Conservation (phyloP, 2,329 filamentous ascomycete species). For the Teratosphaeria destructans region DNA sequence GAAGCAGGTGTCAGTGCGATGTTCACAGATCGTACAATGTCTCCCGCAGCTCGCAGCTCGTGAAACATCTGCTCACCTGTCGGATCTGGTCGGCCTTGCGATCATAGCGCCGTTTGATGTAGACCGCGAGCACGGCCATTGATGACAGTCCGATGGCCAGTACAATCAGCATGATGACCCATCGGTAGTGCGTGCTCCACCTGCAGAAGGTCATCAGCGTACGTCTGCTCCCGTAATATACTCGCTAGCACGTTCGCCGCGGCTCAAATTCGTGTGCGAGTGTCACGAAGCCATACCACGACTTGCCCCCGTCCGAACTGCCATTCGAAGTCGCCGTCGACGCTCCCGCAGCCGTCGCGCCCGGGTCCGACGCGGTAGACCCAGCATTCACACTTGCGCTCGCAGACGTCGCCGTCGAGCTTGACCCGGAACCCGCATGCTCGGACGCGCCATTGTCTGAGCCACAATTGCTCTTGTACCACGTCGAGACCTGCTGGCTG, state of each 20-base stretch:
- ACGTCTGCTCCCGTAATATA: not conserved
- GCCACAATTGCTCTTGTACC: conserved; percentile 60
- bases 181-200: conserved; percentile 39
- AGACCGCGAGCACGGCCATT: conserved; percentile 57
- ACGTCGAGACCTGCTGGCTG: conserved; percentile 50
- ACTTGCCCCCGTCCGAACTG: not conserved
- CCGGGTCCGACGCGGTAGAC: conserved; percentile 12
- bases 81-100: conserved; percentile 49
- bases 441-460: conserved; percentile 31
- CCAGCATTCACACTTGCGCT: not conserved
- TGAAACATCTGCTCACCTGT: not conserved
- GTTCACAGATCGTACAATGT: not conserved
- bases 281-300: not conserved
- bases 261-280: not conserved
- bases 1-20: not conserved
- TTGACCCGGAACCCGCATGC: conserved; percentile 14
- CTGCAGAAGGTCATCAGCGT: not conserved
- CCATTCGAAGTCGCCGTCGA: not conserved
- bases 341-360: conserved; percentile 1
- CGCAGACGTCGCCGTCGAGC: conserved; percentile 1
- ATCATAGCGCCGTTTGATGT: conserved; percentile 64
- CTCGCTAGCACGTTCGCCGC: too few relatives aligned
- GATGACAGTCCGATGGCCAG: conserved; percentile 57
- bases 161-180: conserved; percentile 72
- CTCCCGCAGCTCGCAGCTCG: too few relatives aligned